Percentiles rank a stretch among this genome's conserved stretches.
Evolutionary conservation across 345 rosid genomes (phyloP).

Genomic region (Carallia brachiata): DNA sequence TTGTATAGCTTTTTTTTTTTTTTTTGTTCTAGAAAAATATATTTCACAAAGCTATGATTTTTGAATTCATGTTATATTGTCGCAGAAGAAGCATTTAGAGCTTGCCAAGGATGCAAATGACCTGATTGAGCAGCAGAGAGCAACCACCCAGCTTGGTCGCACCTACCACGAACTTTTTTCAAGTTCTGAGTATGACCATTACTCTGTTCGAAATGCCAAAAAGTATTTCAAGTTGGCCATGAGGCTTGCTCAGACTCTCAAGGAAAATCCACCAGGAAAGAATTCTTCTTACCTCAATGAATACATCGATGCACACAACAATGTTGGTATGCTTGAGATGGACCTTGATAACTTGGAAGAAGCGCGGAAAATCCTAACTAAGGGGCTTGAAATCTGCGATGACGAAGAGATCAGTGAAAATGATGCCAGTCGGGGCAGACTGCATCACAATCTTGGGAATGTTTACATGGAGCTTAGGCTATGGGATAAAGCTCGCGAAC

Average conservation of each 20-base stretch:
- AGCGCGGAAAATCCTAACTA: slow-evolving; percentile 50
- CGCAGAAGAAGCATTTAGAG: slow-evolving; percentile 82
- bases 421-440: slow-evolving; percentile 80
- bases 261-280: slow-evolving; percentile 57
- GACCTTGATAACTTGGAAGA: slow-evolving; percentile 84
- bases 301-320: slow-evolving; percentile 85
- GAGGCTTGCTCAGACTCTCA: slow-evolving; percentile 64
- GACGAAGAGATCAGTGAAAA: slow-evolving; percentile 79
- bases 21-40: too few species aligned
- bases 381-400: slow-evolving; percentile 75
- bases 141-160: slow-evolving; percentile 90
- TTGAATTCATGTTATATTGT: neutral
- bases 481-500: slow-evolving; percentile 74
- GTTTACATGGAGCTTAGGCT: slow-evolving; percentile 62
- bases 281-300: slow-evolving; percentile 70
- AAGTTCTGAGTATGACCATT: slow-evolving; percentile 60
- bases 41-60: neutral
- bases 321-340: slow-evolving; percentile 83
- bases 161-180: slow-evolving; percentile 72
- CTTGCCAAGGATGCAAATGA: slow-evolving; percentile 73
- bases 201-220: slow-evolving; percentile 66
- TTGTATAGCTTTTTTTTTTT: too few species aligned
- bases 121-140: slow-evolving; percentile 88
- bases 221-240: slow-evolving; percentile 80
- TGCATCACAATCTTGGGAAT: slow-evolving; percentile 87